Percentiles rank a stretch among this genome's conserved stretches.
Conservation (phyloP, 495 filamentous ascomycete species). For the Talaromyces thailandensis region DNA sequence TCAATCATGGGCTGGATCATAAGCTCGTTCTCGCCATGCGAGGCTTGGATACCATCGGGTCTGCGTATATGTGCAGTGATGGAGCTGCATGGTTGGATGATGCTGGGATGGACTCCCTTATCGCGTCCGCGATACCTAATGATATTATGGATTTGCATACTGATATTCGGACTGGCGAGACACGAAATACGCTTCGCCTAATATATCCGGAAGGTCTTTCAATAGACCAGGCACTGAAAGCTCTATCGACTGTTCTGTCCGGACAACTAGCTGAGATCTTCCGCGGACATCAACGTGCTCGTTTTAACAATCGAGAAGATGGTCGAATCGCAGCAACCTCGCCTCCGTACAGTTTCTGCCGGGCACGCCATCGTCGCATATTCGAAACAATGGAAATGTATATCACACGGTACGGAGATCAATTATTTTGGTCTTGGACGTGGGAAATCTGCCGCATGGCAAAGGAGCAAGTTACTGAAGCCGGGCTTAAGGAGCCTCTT, state of each 20-base stretch:
- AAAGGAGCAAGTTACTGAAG: slow-evolving; percentile 5
- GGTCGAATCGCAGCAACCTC: neutral
- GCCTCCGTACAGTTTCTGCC: neutral
- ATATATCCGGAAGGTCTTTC: neutral
- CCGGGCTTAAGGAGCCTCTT: neutral
- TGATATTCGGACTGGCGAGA: neutral
- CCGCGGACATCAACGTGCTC: slow-evolving; percentile 1
- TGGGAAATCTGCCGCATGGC: neutral
- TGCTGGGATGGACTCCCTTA: neutral
- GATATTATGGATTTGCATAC: slow-evolving; percentile 3
- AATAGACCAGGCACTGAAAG: neutral
- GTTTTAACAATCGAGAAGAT: neutral
- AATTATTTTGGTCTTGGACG: slow-evolving; percentile 1
- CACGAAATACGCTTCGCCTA: neutral
- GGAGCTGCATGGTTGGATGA: slow-evolving; percentile 3
- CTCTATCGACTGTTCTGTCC: neutral
- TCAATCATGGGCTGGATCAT: neutral
- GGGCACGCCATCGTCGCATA: neutral
- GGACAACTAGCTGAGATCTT: neutral
- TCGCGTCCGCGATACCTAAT: neutral
- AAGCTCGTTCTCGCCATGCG: neutral
- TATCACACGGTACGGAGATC: neutral
- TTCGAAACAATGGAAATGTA: slow-evolving; percentile 2
- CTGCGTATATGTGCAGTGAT: slow-evolving; percentile 3
- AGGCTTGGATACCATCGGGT: neutral